These are phyloP conservation scores for Agastache rugosa DNA, from an alignment of 257 asterid species.

Conservation along the genomic window DNA sequence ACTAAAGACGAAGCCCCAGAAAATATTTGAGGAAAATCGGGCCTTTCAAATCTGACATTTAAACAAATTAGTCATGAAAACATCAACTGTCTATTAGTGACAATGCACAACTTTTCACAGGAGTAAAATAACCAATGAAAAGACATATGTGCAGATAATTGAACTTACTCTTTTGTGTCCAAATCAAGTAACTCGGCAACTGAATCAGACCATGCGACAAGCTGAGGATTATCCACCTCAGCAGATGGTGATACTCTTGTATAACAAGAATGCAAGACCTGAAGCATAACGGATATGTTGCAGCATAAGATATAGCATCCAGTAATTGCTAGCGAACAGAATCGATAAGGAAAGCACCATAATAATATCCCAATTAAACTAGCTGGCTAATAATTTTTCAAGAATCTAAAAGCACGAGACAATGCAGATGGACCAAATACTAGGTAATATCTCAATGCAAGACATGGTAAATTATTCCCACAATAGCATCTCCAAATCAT, in stretches of 20 bases:
- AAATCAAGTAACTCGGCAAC: constrained; percentile 83
- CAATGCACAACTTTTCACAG: constrained; percentile 28
- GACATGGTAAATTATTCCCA: not conserved
- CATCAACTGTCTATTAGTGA: constrained; percentile 23
- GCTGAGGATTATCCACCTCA: constrained; percentile 89
- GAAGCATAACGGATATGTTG: constrained; percentile 30
- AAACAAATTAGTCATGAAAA: constrained; percentile 38
- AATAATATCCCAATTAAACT: constrained; percentile 9
- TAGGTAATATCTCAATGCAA: constrained; percentile 18
- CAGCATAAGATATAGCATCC: constrained; percentile 2
- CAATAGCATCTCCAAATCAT: constrained; percentile 12
- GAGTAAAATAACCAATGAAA: constrained; percentile 18
- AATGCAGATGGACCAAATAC: not conserved
- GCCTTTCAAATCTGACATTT: constrained; percentile 79
- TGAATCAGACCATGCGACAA: constrained; percentile 87
- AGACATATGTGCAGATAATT: constrained; percentile 13
- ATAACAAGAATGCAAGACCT: constrained; percentile 92
- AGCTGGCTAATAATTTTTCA: not conserved
- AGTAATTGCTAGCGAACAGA: not conserved
- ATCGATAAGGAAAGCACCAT: constrained; percentile 6
- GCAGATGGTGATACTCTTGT: constrained; percentile 86
- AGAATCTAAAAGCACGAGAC: not conserved
- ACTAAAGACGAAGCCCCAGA: constrained; percentile 74
- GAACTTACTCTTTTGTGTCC: constrained; percentile 83
- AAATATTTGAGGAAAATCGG: constrained; percentile 77